Percentiles rank a stretch among this genome's conserved stretches.
phyloP scores from a whole-genome alignment of 768 basidiomycete species.

The Tremella mesenterica region DNA sequence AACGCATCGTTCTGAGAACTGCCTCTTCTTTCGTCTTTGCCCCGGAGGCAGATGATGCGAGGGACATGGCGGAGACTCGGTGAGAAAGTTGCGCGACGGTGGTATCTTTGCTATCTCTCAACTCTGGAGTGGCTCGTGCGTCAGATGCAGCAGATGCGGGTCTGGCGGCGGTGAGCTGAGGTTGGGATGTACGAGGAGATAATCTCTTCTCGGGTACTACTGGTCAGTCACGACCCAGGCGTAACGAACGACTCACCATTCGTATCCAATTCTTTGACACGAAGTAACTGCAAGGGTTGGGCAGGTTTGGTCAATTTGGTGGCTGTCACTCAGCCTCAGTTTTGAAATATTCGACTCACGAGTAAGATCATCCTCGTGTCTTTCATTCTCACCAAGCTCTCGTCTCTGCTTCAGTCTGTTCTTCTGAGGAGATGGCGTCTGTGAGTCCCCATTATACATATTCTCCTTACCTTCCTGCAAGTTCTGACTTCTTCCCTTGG shows the following conservation, averaged over 20 bases:
- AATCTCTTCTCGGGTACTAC: slow-evolving; percentile 16
- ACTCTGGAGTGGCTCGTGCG: no score
- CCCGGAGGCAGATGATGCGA: slow-evolving; percentile 9
- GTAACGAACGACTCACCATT: slow-evolving; percentile 9
- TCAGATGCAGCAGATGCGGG: slow-evolving; percentile 6
- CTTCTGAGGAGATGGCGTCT: slow-evolving; percentile 10
- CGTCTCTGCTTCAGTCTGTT: slow-evolving; percentile 15
- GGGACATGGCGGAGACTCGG: slow-evolving; percentile 12
- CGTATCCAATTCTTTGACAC: slow-evolving; percentile 17
- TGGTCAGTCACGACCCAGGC: slow-evolving; percentile 3
- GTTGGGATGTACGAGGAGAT: slow-evolving; percentile 22
- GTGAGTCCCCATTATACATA: slow-evolving; percentile 2
- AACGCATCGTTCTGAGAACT: slow-evolving; percentile 23
- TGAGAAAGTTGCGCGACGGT: slow-evolving; percentile 5
- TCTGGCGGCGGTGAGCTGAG: slow-evolving; percentile 7
- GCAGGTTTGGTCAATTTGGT: slow-evolving; percentile 33
- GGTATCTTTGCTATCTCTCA: not conserved
- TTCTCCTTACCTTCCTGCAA: not conserved
- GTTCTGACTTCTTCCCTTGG: not conserved
- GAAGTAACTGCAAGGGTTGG: slow-evolving; percentile 16
- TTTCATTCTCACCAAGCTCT: slow-evolving; percentile 3
- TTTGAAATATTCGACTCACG: slow-evolving; percentile 16
- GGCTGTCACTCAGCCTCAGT: slow-evolving; percentile 12
- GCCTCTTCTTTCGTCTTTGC: slow-evolving; percentile 28
- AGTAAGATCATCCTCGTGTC: slow-evolving; percentile 23